These are phyloP conservation scores for Juncus effusus DNA, from an alignment of 176 grass and related monocot genomes.

Conservation along the genomic window DNA sequence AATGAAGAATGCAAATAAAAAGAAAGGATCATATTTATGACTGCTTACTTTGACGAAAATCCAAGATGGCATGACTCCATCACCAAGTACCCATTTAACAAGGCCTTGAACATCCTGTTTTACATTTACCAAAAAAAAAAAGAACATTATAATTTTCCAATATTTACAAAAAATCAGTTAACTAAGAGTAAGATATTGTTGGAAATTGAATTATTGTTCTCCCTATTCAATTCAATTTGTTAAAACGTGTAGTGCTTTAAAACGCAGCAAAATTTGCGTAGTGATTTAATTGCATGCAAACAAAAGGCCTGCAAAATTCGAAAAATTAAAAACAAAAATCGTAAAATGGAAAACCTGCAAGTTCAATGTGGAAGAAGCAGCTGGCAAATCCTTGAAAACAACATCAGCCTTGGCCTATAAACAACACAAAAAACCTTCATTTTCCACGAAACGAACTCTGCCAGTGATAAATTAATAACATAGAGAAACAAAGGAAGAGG, in stretches of 20 bases:
- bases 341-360: constrained; percentile 48
- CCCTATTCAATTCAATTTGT: neutral
- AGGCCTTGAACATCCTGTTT: constrained; percentile 81
- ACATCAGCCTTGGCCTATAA: constrained; percentile 72
- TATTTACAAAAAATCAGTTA: constrained; percentile 21
- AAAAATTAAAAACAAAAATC: neutral
- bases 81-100: constrained; percentile 81
- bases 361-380: constrained; percentile 46
- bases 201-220: neutral
- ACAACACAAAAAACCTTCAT: neutral
- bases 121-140: neutral
- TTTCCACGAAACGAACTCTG: neutral
- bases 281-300: neutral
- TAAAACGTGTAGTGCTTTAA: neutral
- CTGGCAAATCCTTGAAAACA: constrained; percentile 45
- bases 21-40: constrained; percentile 3
- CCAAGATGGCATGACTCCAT: constrained; percentile 80
- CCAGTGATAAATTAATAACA: neutral
- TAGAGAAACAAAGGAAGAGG: neutral
- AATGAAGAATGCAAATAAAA: neutral
- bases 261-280: neutral
- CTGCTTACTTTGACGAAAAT: constrained; percentile 81
- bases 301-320: neutral
- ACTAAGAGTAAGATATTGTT: neutral
- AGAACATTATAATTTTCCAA: neutral